A percentile compares a stretch with the other conserved stretches of the same genome.
phyloP scores from a whole-genome alignment of 306 rosid species.

The Sicyos baderoa region DNA sequence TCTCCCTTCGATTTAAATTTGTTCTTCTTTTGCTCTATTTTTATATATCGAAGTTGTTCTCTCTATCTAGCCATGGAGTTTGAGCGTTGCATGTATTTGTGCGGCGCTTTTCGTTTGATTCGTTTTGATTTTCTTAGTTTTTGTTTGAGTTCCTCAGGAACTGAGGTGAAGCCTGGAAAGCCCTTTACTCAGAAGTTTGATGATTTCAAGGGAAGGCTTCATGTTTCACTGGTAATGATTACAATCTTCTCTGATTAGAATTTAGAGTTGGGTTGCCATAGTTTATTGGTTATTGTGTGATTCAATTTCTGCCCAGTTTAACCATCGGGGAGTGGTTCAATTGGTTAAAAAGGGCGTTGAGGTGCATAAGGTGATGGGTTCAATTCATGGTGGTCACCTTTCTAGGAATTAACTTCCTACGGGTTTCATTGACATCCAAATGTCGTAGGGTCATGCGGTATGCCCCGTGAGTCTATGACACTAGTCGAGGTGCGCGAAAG shows the following conservation, averaged over 20 bases:
- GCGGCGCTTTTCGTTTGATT: neutral
- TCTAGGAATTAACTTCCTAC: too few relatives aligned
- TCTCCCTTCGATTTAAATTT: neutral
- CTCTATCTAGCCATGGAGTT: neutral
- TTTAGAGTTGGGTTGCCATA: neutral
- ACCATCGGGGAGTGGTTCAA: too few relatives aligned
- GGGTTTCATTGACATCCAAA: too few relatives aligned
- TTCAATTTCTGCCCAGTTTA: neutral
- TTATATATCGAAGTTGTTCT: neutral
- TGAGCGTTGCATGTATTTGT: neutral
- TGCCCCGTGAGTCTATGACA: too few relatives aligned
- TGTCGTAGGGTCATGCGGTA: too few relatives aligned
- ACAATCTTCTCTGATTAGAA: neutral
- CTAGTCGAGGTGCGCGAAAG: too few relatives aligned
- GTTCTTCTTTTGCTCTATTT: neutral
- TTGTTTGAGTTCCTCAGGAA: slow-evolving; percentile 32
- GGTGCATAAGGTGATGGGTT: too few relatives aligned
- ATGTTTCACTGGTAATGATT: slow-evolving; percentile 59
- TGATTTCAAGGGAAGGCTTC: slow-evolving; percentile 63
- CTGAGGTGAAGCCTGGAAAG: slow-evolving; percentile 79
- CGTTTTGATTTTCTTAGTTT: neutral
- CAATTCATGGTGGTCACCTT: too few relatives aligned
- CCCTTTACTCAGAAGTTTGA: slow-evolving; percentile 50
- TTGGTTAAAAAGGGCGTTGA: too few relatives aligned
- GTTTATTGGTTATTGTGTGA: slow-evolving; percentile 1